Base-by-base conservation (phyloP, 2,329 filamentous ascomycete genomes). In the Penicillium sp. region DNA sequence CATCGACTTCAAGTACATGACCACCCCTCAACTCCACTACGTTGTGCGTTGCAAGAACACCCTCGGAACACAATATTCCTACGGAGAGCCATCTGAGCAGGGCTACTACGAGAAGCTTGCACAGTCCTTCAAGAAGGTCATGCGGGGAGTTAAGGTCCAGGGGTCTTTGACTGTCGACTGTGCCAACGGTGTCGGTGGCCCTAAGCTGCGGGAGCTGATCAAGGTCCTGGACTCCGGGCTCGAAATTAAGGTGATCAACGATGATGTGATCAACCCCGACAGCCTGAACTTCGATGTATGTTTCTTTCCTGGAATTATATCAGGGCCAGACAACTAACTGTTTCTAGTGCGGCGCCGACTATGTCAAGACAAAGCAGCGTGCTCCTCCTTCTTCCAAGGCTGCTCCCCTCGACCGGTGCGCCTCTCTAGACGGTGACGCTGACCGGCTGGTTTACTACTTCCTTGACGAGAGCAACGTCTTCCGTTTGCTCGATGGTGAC, bases 1-100 rank as follows among this genome's bases (percentile, higher is more conserved):
- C 71, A 86, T 86, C 70, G 93, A 98, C 80, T 93, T 88, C 80
- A 95, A 93, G 77, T 88, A 93, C 72, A 82, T 97, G 69, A 98
- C 95, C 13, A 99, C 95, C 3, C 95, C 95, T n/a, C 95, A 98
- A 79, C 84, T 99, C 57, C 95, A 99, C 80, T 99, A 99, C 78
- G 83, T 98, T 63, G 93, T 93, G 31, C 91, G 95, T 63, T 96
- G 93, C 76, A 85, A 92, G 78, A 99, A 99, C 79, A 98, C 93
- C 1, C 85, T 95, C 68, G 91, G 90, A 60, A 96, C 91, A 2
- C 88, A 90, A 55, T 88, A 92, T 66, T 85, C 92, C 19, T 99
- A 98, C 72, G 95, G 95, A 56, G 87, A 92, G 71, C 85, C 92
- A 53, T 96, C 90, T 61, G 93, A 98, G 80, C 82, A 86, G 57